Conservation (phyloP, 2,329 filamentous ascomycete genomes). For the Teratosphaeria nubilosa region DNA sequence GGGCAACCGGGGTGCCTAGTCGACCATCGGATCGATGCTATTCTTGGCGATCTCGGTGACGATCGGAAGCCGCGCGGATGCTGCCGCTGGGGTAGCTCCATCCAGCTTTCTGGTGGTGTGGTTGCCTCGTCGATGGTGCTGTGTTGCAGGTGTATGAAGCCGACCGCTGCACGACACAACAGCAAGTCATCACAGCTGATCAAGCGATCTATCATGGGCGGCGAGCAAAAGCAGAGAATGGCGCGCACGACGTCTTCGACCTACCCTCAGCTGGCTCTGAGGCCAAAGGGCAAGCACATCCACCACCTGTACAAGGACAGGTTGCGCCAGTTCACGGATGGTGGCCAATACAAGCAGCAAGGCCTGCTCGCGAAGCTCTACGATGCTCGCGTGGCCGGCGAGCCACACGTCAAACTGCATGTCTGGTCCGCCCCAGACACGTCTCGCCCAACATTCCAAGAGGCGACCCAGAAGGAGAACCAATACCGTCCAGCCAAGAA, state of each 20-base stretch:
- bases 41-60: neutral
- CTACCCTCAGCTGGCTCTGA: conserved; percentile 41
- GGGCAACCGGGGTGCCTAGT: no score
- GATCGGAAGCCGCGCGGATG: neutral
- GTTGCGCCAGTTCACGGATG: conserved; percentile 68
- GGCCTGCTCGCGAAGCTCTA: conserved; percentile 55
- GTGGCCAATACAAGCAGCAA: conserved; percentile 49
- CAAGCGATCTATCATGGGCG: conserved; percentile 24
- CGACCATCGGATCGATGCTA: neutral
- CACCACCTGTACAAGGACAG: conserved; percentile 75
- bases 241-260: conserved; percentile 13
- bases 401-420: conserved; percentile 69
- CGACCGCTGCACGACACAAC: neutral
- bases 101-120: neutral
- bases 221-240: conserved; percentile 22
- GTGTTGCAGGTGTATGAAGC: neutral
- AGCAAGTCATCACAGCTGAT: neutral
- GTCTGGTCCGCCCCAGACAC: conserved; percentile 58
- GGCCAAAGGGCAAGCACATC: conserved; percentile 66
- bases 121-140: neutral
- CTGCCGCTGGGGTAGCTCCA: neutral
- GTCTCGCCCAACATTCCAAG: conserved; percentile 72
- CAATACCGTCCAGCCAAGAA: conserved; percentile 64
- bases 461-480: conserved; percentile 56
- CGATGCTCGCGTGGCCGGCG: conserved; percentile 57